phyloP scores from a whole-genome alignment of 352 stramenopile genomes.

The Achlya hypogyna region DNA sequence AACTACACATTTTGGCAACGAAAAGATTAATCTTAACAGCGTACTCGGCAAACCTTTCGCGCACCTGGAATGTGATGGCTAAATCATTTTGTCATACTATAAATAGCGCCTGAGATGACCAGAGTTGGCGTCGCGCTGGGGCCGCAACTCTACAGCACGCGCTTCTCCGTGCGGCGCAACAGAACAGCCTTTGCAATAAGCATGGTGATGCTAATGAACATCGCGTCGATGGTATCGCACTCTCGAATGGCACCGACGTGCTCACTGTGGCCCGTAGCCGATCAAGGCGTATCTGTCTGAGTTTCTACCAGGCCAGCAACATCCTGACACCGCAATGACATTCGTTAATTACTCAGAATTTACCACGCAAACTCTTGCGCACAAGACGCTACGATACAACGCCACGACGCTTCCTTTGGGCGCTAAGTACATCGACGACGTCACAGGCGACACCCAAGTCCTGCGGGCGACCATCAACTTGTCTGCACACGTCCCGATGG shows the following conservation, averaged over 20 bases:
- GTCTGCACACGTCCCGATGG: neutral
- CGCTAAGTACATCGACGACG: neutral
- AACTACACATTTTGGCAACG: no score
- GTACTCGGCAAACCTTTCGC: no score
- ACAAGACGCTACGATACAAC: neutral
- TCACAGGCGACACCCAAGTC: neutral
- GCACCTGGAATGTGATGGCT: no score
- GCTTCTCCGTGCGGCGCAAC: neutral
- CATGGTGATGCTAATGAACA: neutral
- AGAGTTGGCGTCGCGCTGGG: no score
- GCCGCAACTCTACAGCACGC: no score
- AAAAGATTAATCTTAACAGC: no score
- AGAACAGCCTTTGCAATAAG: neutral
- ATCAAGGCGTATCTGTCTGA: neutral
- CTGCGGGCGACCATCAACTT: neutral
- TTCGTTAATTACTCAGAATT: conserved; percentile 1
- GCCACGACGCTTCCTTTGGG: neutral
- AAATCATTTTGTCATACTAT: no score
- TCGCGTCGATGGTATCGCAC: neutral
- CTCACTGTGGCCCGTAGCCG: neutral
- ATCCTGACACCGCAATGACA: neutral
- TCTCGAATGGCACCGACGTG: neutral
- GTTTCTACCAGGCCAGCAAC: neutral
- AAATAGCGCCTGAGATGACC: neutral
- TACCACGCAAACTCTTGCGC: neutral